Evolutionary conservation across 176 grass and related monocot genomes (phyloP), one percentile per base, ranked within the genome.

Genomic region (Oryza punctata): DNA sequence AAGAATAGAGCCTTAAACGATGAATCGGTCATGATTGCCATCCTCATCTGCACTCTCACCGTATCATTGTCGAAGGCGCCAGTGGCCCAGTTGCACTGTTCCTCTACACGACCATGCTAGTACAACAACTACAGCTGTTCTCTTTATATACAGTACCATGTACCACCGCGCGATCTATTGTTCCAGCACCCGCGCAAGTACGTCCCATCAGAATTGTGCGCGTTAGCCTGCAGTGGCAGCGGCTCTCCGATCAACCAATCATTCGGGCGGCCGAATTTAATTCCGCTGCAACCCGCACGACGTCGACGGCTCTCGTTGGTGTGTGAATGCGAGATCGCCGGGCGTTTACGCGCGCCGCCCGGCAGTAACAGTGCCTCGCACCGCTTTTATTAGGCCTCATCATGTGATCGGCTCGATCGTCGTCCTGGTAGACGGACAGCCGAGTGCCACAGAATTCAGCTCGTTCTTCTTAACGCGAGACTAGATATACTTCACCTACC

Each of bases 351-450:
- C 40, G 3, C 66, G 46, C 77, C 40, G 50, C 23, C 82, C 41
- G 77, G 38, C 29, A 80, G 63, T 49, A 85, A 81, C 64, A 85
- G 87, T 81, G 70, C 52, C 1, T 7, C 12, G 2, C 52, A 2
- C 11, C 7, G 2, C 2, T 15, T 79, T 61, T 61, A 61, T 24
- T 33, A 66, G 54, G 16, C 13, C 24, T 74, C 80, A 65, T 67
- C 80, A 65, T 57, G 24, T 52, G 66, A n/a, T 43, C 54, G 29
- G 40, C 23, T 69, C 65, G 71, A 14, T 24, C 63, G 70, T n/a
- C 15, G 70, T n/a, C 15, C 12, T 3, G 16, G 3, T 27, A 65
- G 73, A 60, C 32, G 73, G 73, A 70, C 32, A 43, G n/a, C 15
- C 63, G 9, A 52, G 28, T 64, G 70, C 57, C 80, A 59, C 23